Evolutionary conservation across 108 stramenopile species (phyloP), one percentile per base, ranked within the genome.

Genomic region (Conticribra guillardii): DNA sequence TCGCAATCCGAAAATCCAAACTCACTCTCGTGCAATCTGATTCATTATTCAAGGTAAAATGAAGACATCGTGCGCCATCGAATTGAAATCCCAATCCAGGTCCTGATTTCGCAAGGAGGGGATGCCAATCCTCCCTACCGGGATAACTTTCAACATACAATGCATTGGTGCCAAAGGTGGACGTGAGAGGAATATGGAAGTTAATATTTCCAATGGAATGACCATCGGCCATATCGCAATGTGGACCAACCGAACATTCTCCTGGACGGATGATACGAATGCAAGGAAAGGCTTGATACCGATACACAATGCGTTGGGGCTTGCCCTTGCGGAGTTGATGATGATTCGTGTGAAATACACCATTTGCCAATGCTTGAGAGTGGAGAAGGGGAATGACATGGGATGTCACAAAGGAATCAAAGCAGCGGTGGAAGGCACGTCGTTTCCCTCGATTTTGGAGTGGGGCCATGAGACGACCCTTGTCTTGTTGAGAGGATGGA

Each of bases 81-180:
- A 85, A 90, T 21, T 86, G 63, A 65, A 81, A 89, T 5, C 86
- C 87, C 32, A 93, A 55, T 23, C 89, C 91, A 11, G 78, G 73
- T 16, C 76, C 69, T 14, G 87, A 81, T 46, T 83, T 85, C 48
- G 82, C 66, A 9, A 41, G 45, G 2, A 93, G 55, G 0, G 87
- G 84, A 48, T 87, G 87, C 85, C 85, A 93, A 58, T 93, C 86
- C 60, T 93, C 89, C 9, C 74, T 68, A 54, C 91, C 91, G 1
- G 85, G 87, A 63, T 78, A 74, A 47, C 82, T 84, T 65, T 93
- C 91, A 19, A 72, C 73, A 61, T 80, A 86, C 0, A 88, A 55
- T 5, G 85, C 87, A 64, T 82, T 85, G 4, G 89, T 89, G 30
- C 86, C 89, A 61, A 73, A 79, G 9, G 85, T 55, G 24, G 85